Evolutionary conservation across 805 yeast species (phyloP).

Genomic region (Yarrowia sp.): DNA sequence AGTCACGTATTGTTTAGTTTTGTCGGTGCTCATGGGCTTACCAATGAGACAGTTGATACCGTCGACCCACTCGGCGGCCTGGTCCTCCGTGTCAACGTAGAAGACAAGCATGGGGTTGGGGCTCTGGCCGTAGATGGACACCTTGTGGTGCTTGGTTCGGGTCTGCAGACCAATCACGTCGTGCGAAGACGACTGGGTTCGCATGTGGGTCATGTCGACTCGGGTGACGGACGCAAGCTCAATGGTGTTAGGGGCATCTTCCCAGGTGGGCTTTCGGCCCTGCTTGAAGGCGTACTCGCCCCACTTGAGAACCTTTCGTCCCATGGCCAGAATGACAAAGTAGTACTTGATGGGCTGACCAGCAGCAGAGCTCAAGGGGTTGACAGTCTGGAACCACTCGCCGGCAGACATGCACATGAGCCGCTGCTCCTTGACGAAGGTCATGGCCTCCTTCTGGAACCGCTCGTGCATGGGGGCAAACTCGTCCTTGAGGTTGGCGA

Average conservation of each 20-base stretch:
- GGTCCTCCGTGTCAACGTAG: slow-evolving; percentile 72
- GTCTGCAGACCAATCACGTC: slow-evolving; percentile 64
- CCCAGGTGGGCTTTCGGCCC: slow-evolving; percentile 60
- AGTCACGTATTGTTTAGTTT: slow-evolving; percentile 56
- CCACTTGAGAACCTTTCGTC: slow-evolving; percentile 64
- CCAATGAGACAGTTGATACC: slow-evolving; percentile 66
- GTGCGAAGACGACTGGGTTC: slow-evolving; percentile 40
- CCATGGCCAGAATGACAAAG: slow-evolving; percentile 71
- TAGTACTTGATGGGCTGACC: slow-evolving; percentile 44
- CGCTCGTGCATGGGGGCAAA: slow-evolving; percentile 55
- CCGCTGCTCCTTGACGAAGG: slow-evolving; percentile 78
- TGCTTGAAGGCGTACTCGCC: slow-evolving; percentile 63
- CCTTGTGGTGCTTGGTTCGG: slow-evolving; percentile 63
- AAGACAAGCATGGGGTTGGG: slow-evolving; percentile 57
- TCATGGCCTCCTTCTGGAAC: slow-evolving; percentile 64
- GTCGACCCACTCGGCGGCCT: slow-evolving; percentile 77
- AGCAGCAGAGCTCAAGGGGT: slow-evolving; percentile 25
- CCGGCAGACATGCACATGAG: slow-evolving; percentile 75
- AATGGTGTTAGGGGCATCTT: slow-evolving; percentile 45
- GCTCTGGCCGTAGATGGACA: slow-evolving; percentile 56
- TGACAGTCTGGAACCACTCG: slow-evolving; percentile 71
- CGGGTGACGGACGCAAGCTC: slow-evolving; percentile 52
- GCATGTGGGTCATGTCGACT: slow-evolving; percentile 56
- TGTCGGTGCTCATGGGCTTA: slow-evolving; percentile 53
- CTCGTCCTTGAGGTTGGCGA: slow-evolving; percentile 33